Conservation (phyloP, 768 basidiomycete genomes). For the Tricholoma terreum region DNA sequence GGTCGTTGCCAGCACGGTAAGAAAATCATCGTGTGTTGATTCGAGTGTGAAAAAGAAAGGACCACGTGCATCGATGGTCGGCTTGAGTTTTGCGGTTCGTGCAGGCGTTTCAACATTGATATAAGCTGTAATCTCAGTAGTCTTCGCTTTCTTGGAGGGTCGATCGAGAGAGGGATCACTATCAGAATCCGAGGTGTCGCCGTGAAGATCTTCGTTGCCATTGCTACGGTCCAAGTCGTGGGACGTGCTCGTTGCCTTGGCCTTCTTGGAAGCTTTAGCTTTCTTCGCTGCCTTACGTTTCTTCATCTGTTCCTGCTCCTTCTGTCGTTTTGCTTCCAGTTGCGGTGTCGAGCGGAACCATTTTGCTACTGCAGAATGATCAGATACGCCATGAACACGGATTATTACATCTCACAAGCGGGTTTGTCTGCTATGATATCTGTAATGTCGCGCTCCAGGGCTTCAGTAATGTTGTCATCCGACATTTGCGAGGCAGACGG, state of each 20-base stretch:
- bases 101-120: background rate
- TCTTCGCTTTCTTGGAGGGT: background rate
- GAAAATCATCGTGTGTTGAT: background rate
- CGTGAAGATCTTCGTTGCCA: background rate
- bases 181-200: background rate
- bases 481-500: background rate
- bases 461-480: background rate
- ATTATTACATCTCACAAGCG: background rate
- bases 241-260: no score
- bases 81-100: background rate
- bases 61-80: background rate
- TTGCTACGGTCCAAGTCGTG: background rate
- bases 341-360: background rate
- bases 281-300: background rate
- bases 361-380: slow-evolving; percentile 1
- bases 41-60: slow-evolving; percentile 1
- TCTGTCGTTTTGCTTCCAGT: background rate
- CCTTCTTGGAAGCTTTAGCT: background rate
- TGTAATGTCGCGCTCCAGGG: background rate
- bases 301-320: background rate
- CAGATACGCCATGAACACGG: background rate
- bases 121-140: background rate
- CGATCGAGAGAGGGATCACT: background rate
- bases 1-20: background rate
- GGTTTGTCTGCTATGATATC: background rate